Evolutionary conservation across 371 early-diverging fungal species (phyloP), one percentile per base, ranked within the genome.

Genomic region (Rhizomucor miehei): DNA sequence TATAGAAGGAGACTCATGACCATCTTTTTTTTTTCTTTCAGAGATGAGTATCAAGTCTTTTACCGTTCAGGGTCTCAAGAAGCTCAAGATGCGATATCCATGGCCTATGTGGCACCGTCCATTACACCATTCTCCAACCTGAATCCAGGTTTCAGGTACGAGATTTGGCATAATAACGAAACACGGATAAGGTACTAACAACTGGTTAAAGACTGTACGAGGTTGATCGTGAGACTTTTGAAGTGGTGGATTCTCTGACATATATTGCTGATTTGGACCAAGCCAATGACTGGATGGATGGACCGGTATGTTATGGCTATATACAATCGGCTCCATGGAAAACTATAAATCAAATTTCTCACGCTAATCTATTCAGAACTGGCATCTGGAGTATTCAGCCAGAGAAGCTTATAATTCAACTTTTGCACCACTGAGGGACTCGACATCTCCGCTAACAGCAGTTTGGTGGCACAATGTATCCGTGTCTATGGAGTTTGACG

Each of bases 401-500:
- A 60, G 73, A 45, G 53, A 77, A 34, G 62, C 72, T 19, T 83
- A 75, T 36, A 48, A 59, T 17, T 71, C 72, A 43, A 57, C 59
- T 6, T 9, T 37, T 13, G 76, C 73, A 10, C 51, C 50, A 10
- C 51, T 75, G 1, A 45, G 56, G 6, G 63, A 53, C 16, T 49
- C 65, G 12, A 57, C 56, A 17, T n/a, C 56, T 0, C 81, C 83
- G 0, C 45, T 84, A 37, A 60, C 68, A n/a, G 68, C 84, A 1
- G 57, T 63, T 9, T 84, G 84, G 84, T 84, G 84, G 84, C 84
- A 84, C 44, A 65, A 79, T 37, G 79, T 84, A 0, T 77, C 81
- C 2, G 54, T 57, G 14, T 67, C 64, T 13, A 80, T 84, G 62
- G 82, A 81, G 60, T 41, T 57, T 4, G 59, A 64, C 35, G 49